Base-by-base conservation (phyloP, 192 early-diverging fungal genomes). In the Umbelopsis sp. region DNA sequence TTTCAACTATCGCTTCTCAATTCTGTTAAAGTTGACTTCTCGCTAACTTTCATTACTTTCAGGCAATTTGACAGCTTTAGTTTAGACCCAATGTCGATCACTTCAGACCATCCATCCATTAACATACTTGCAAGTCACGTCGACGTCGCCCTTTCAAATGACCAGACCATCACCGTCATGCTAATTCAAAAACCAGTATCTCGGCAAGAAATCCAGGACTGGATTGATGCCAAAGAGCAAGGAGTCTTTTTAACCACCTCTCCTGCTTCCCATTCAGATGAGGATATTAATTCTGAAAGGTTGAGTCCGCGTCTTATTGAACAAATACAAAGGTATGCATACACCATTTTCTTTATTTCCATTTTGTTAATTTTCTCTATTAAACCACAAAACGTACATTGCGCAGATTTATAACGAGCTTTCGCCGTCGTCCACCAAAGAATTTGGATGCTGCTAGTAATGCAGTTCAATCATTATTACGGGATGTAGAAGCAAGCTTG, bases 141-240 rank as follows among this genome's bases (percentile, higher is more conserved):
- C n/a, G 73, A 71, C 13, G 33, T 79, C 9, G 45, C 65, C 1
- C 7, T 79, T 18, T 44, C 61, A 25, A 49, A 67, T 22, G 41
- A 71, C 13, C 55, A 72, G 16, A 13, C 48, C 0, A 78, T 78
- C 20, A 65, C 48, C 35, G 71, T 73, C 25, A 79, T 75, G 70
- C 12, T 79, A 45, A 74, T 79, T 46, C 78, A 79, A 66, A 75
- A 72, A n/a, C 78, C 78, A 3, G 8, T 79, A 11, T 79, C 78
- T 1, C 71, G 52, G 20, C 49, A 66, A 30, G 78, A 79, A 35
- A 71, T 79, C 1, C 47, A 52, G 6, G 69, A 79, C 15, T 79
- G 77, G 77, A 20, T 69, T 2, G 45, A 71, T 25, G 64, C 68
- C 18, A 69, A 67, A 33, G 55, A 61, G 30, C 21, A 30, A 18